Base-by-base conservation (phyloP, 495 filamentous ascomycete genomes). In the Neurospora sp. region DNA sequence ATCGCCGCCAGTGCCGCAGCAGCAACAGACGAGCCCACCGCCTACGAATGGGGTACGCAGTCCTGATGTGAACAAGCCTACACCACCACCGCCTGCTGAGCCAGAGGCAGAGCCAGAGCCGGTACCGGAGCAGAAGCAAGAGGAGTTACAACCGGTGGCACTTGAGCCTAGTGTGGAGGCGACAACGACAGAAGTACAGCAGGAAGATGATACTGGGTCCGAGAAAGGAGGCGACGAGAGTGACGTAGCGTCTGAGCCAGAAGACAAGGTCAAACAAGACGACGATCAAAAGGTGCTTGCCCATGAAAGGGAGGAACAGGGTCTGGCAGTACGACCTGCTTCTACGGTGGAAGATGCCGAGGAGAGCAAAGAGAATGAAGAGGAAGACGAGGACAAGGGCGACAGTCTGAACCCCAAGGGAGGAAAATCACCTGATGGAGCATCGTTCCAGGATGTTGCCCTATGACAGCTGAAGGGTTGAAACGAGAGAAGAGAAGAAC, bases 201-300 rank as follows among this genome's bases (percentile, higher is more conserved):
- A 77, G 31, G 75, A 71, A 10, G 79, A 75, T 0, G 76, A 72
- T 20, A 59, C 71, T 3, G 73, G 76, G 59, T 76, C 79, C 31
- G 72, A 77, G 16, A 74, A 82, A 18, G 76, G 79, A 40, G 71
- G 78, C 20, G 71, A 76, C 1, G 70, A 72, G 12, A 73, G 74
- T 35, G 71, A 76, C n/a, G 69, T 73, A 16, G 78, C 79, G 14
- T 74, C 71, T 27, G 81, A 81, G 10, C 53, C 53, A 65, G 79
- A 82, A 4, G 78, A 83, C 4, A 81, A 83, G 16, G 78, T 80
- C 39, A 77, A 80, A 40, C 76, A 80, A 76, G 53, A 31, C 1
- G 85, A 86, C 2, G 88, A 90, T 78, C 87, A 88, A 75, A 90
- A 90, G 74, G 81, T 86, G 39, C 79, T 86, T 45, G 78, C 86